phyloP scores from a whole-genome alignment of 208 protist genomes.

The Spongospora subterranea region DNA sequence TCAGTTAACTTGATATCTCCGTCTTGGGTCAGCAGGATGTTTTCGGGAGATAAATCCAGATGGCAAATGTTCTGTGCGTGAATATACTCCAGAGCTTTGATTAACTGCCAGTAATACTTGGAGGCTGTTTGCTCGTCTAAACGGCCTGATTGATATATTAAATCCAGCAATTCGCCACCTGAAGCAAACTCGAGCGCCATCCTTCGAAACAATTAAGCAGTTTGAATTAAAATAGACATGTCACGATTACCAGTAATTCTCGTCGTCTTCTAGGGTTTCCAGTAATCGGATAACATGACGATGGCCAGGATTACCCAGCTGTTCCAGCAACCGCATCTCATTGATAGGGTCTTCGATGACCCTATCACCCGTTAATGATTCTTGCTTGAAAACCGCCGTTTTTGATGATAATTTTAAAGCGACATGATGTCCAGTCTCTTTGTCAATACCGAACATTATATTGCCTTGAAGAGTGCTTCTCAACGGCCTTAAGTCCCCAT shows the following conservation, averaged over 20 bases:
- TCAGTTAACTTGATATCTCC: slow-evolving; percentile 48
- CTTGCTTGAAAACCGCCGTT: slow-evolving; percentile 10
- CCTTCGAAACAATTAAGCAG: not conserved
- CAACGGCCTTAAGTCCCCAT: not conserved
- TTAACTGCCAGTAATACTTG: slow-evolving; percentile 17
- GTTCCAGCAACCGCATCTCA: slow-evolving; percentile 22
- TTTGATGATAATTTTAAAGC: slow-evolving; percentile 31
- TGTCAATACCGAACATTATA: slow-evolving; percentile 30
- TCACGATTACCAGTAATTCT: slow-evolving; percentile 4
- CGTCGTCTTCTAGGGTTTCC: slow-evolving; percentile 15
- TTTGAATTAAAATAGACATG: not conserved
- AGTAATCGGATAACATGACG: slow-evolving; percentile 1
- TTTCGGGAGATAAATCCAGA: slow-evolving; percentile 57
- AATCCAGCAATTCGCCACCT: not conserved
- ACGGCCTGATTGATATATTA: not conserved
- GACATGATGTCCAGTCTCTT: not conserved
- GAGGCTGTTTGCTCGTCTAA: slow-evolving; percentile 11
- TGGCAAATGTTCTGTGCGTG: slow-evolving; percentile 48
- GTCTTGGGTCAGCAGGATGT: not conserved
- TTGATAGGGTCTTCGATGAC: slow-evolving; percentile 54
- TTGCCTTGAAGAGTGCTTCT: slow-evolving; percentile 19
- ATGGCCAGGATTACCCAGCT: slow-evolving; percentile 34
- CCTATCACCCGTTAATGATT: slow-evolving; percentile 22
- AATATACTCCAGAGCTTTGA: slow-evolving; percentile 23
- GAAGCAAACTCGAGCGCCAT: slow-evolving; percentile 9